Percentiles rank a stretch among this genome's conserved stretches.
These are phyloP conservation scores for Coniochaeta pulveracea DNA, from an alignment of 2,329 filamentous ascomycete genomes.

Conservation along the genomic window DNA sequence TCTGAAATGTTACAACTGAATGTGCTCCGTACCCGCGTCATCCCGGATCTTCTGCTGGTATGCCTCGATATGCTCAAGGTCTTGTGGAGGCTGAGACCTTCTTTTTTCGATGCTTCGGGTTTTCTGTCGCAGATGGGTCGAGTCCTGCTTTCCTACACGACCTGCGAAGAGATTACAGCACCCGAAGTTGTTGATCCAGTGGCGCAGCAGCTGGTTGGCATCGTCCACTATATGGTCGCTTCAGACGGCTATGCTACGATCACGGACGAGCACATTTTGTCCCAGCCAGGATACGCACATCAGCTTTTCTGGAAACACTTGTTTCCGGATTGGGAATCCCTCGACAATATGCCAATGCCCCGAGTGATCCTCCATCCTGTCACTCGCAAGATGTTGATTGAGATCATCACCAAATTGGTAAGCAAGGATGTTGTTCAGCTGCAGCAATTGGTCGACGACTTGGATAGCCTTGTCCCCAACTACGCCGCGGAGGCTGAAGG, in stretches of 20 bases:
- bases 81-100: slow-evolving; percentile 20
- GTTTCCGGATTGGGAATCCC: slow-evolving; percentile 36
- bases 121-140: slow-evolving; percentile 14
- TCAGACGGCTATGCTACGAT: slow-evolving; percentile 9
- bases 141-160: slow-evolving; percentile 18
- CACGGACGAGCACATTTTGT: slow-evolving; percentile 5
- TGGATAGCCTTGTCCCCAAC: slow-evolving; percentile 39
- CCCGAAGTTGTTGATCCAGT: slow-evolving; percentile 23
- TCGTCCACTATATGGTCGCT: slow-evolving; percentile 20
- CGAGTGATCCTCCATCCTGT: slow-evolving; percentile 32
- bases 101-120: slow-evolving; percentile 16
- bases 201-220: slow-evolving; percentile 22
- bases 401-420: slow-evolving; percentile 45
- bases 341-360: not conserved
- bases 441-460: slow-evolving; percentile 34
- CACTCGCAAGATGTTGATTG: slow-evolving; percentile 48
- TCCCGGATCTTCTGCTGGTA: too few species aligned
- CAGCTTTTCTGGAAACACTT: slow-evolving; percentile 52
- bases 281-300: slow-evolving; percentile 21
- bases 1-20: too few species aligned
- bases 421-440: slow-evolving; percentile 39
- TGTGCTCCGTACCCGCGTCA: too few species aligned
- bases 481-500: slow-evolving; percentile 29
- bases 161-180: slow-evolving; percentile 25
- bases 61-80: too few species aligned